Base-by-base conservation (phyloP, 2,329 filamentous ascomycete genomes). In the Fusarium sacchari region DNA sequence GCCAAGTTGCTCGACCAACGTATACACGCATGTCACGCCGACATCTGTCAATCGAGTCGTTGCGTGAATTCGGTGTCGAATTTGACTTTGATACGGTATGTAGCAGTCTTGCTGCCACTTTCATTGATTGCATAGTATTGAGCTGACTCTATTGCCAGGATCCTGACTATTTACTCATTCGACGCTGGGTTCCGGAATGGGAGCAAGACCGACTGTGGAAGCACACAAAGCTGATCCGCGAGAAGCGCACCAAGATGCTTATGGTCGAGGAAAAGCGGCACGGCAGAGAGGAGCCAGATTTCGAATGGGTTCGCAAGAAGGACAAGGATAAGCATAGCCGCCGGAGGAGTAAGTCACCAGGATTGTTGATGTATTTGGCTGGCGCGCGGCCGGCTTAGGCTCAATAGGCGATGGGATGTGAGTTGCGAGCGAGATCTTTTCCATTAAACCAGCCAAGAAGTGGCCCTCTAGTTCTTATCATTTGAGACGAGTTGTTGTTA, bases 151-250 rank as follows among this genome's bases (percentile, higher is more conserved):
- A 17, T 55, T 15, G 13, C 46, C 73, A 90, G 86, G 91, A 95
- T 77, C 87, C 89, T 24, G 90, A 92, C 52, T 95, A 90, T 75
- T 85, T 95, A 62, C 82, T 95, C 67, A 92, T 95, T 82, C 93
- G 92, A 81, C 87, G 90, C 63, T 93, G 90, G 89, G 90, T 95
- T 58, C 88, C 89, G 8, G 90, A 94, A 75, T 88, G 89, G 69
- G 89, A 94, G 79, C 93, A 94, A 77, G 88, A 94, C 66, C 84
- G 90, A 64, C 87, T 94, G 55, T 95, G 93, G 87, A 87, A 89
- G 47, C 92, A 95, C 82, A 94, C 93, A 7, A 87, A 86, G 69
- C 83, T 87, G 47, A 80, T 94, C 71, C 90, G 91, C n/a, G 88
- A 90, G 77, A 86, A 85, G 79, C 84, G 86, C 12, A 80, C 79